Base-by-base conservation (phyloP, 306 rosid genomes). In the Medicago lupulina region DNA sequence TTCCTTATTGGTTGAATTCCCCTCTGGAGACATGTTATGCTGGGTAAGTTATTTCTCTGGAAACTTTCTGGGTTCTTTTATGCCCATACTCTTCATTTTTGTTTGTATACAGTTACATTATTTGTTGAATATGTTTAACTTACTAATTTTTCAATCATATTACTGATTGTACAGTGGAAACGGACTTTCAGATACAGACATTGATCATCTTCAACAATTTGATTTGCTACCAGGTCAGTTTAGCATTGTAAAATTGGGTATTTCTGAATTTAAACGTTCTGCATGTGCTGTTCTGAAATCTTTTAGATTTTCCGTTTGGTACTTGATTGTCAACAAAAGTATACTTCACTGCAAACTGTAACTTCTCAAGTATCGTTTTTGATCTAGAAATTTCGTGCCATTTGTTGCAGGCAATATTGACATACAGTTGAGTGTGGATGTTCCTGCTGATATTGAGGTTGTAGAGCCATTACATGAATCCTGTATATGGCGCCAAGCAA, bases 1-100 rank as follows among this genome's bases (percentile, higher is more conserved):
- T 95, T 62, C 98, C 97, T 57, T 92, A 92, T 79, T 92, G 98
- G 98, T 53, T 90, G 83, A 63, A 77, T 70, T 75, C 76, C 67
- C 89, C 88, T 44, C 59, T 77, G 60, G 98, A 95, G 82, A 84
- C 79, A 74, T 84, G 80, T 73, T 86, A 78, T 74, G 59, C 89
- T 16, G 67, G 14, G 98, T 92, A 79, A 85, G 97, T 74, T 78
- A 44, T 81, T 60, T 58, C 50, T 72, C 67, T 64, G 31, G 54
- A 21, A 49, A 41, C 17, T 49, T 9, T 15, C 13, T 57, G 2
- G 31, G 36, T 69, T 73, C 10, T 70, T 78, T 58, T 31, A 23
- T 78, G 66, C 49, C 65, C 61, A 57, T 41, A 49, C 68, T 60
- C 71, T 7, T 10, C 40, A 40, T 61, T 44, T 72, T 2, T 61